Percentiles rank a stretch among this genome's conserved stretches.
Conservation (phyloP, 352 stramenopile genomes). For the Phytopythium chamaehyphon region DNA sequence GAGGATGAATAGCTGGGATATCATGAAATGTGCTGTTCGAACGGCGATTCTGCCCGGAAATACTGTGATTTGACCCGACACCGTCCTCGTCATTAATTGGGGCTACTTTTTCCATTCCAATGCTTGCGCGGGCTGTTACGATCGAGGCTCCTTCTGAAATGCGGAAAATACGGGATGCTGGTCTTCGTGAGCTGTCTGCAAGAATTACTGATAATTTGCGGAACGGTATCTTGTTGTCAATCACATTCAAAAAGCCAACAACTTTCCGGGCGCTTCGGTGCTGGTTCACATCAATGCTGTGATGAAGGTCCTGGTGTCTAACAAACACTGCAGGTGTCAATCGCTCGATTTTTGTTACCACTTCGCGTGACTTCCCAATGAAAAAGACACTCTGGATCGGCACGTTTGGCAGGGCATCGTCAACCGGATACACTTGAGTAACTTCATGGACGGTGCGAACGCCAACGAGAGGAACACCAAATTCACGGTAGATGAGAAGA, state of each 20-base stretch:
- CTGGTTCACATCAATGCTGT: conserved; percentile 20
- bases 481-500: conserved; percentile 63
- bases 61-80: neutral
- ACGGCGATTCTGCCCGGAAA: neutral
- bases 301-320: conserved; percentile 46
- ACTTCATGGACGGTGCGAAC: conserved; percentile 53
- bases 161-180: conserved; percentile 4
- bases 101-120: conserved; percentile 1
- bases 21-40: neutral
- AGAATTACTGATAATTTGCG: conserved; percentile 7
- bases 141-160: conserved; percentile 2
- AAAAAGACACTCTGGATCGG: conserved; percentile 64
- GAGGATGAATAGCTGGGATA: neutral
- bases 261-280: conserved; percentile 38
- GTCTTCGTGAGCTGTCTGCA: neutral
- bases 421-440: conserved; percentile 43
- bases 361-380: conserved; percentile 42
- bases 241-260: conserved; percentile 21
- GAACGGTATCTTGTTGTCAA: conserved; percentile 24
- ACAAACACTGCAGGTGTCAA: conserved; percentile 37
- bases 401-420: conserved; percentile 37
- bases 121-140: neutral
- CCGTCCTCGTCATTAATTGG: neutral
- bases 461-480: conserved; percentile 46
- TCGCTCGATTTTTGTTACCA: conserved; percentile 53